Base-by-base conservation (phyloP, 768 basidiomycete species). In the Lactarius tabidus region DNA sequence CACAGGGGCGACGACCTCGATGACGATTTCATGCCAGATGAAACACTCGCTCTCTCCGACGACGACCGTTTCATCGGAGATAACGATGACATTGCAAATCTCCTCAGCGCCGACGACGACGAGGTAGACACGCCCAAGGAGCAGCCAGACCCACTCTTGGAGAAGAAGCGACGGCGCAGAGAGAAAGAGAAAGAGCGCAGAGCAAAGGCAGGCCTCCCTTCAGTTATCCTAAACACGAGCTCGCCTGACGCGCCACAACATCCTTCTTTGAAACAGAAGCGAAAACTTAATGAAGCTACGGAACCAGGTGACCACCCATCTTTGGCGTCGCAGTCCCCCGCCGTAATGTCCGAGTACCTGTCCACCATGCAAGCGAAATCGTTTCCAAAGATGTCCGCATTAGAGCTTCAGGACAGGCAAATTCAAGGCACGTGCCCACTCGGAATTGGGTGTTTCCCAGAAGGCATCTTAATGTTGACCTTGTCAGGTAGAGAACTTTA, bases 351-450 rank as follows among this genome's bases (percentile, higher is more conserved):
- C 14, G 81, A 84, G 36, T 89, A 90, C 72, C 71, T 95, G 23
- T 77, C 82, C 10, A 73, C 81, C 29, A 80, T 87, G 77, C 92
- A 93, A 72, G 80, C 80, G 56, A 90, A 86, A 70, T 81, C 85
- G 4, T 89, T 88, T 71, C 79, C 86, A 2, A 82, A 88, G 56
- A 76, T 90, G 70, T 90, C 89, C 9, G 77, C 78, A 15, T 79
- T 98, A 64, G 95, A 98, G 77, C 80, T 95, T 41, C 83, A 84
- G 15, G 94, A 96, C 70, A 78, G 88, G 53, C 79, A 79, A 58
- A 88, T 97, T 75, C 89, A 89, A 72, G 85, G 95, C 93, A 73
- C 68, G 85, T 75, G 10, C 67, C n/a, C 45, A 23, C 28, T 20
- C 26, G 53, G 23, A 23, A 29, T 20, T 28, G 53, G 23, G 59